A percentile compares a stretch with the other conserved stretches of the same genome.
Conservation (phyloP, 768 basidiomycete genomes). For the Calocybe gangraenosa region DNA sequence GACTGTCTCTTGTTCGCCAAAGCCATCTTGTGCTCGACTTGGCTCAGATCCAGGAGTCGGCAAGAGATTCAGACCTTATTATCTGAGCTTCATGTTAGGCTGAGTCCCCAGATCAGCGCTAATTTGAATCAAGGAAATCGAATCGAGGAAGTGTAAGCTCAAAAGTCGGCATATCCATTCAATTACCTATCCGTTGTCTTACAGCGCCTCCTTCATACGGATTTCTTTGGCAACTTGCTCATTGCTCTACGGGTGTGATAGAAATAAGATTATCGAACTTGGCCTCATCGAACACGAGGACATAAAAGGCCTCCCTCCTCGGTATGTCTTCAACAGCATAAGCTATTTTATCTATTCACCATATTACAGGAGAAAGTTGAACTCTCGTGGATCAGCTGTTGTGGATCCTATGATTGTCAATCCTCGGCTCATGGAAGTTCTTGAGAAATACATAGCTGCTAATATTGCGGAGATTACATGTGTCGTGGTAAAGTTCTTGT, state of each 20-base stretch:
- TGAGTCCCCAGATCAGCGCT: conserved; percentile 35
- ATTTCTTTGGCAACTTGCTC: conserved; percentile 59
- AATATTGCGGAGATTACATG: conserved; percentile 46
- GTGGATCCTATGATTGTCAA: conserved; percentile 63
- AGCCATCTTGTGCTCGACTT: conserved; percentile 51
- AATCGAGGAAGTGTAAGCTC: conserved; percentile 31
- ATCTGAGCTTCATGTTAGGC: conserved; percentile 41
- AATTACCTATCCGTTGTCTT: not conserved
- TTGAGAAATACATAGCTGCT: conserved; percentile 47
- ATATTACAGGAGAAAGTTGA: conserved; percentile 42
- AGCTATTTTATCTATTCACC: conserved; percentile 1
- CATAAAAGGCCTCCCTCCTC: conserved; percentile 46
- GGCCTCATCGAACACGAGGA: conserved; percentile 48
- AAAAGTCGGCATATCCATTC: not conserved
- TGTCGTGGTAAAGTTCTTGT: conserved; percentile 58
- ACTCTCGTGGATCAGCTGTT: conserved; percentile 34
- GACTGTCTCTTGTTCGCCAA: conserved; percentile 50
- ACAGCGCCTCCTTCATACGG: conserved; percentile 47
- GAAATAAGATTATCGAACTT: conserved; percentile 37
- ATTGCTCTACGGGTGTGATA: conserved; percentile 63
- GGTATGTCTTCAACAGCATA: conserved; percentile 34
- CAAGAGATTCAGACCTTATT: conserved; percentile 54
- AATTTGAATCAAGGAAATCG: conserved; percentile 27
- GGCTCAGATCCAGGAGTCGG: conserved; percentile 56
- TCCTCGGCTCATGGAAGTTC: conserved; percentile 47